A percentile compares a stretch with the other conserved stretches of the same genome.
Conservation (phyloP, 805 yeast genomes). For the Saturnispora silvae region DNA sequence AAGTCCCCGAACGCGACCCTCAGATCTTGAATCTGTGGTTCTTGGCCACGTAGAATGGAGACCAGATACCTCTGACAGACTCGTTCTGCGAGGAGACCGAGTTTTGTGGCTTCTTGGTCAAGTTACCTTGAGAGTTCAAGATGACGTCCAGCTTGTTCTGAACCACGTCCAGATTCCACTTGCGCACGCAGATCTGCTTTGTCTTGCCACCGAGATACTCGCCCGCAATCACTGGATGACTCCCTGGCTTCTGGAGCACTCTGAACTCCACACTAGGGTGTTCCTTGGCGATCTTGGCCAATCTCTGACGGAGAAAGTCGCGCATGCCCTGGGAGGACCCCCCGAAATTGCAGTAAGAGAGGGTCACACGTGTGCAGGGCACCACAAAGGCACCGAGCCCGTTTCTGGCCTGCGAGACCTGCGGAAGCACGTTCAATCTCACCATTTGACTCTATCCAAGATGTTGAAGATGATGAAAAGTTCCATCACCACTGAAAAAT, state of each 20-base stretch:
- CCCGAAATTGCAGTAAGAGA: conserved; percentile 91
- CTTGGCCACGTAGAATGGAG: conserved; percentile 75
- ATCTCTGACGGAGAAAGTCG: conserved; percentile 47
- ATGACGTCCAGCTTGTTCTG: conserved; percentile 53
- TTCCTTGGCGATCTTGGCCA: conserved; percentile 42
- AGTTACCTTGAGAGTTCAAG: conserved; percentile 59
- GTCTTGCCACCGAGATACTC: conserved; percentile 32
- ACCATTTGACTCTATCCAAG: conserved; percentile 16
- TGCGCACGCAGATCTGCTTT: conserved; percentile 58
- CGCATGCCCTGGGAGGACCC: conserved; percentile 82
- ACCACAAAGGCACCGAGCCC: conserved; percentile 66
- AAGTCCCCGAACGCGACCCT: too few species aligned
- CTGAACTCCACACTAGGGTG: conserved; percentile 66
- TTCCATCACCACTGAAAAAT: too few species aligned
- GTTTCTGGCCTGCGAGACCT: conserved; percentile 53
- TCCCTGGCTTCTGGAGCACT: conserved; percentile 57
- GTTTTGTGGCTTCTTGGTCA: conserved; percentile 51
- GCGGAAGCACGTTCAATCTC: conserved; percentile 47
- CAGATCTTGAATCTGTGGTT: conserved; percentile 37
- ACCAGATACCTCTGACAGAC: conserved; percentile 95
- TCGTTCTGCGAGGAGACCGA: conserved; percentile 73
- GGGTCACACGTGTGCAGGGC: conserved; percentile 64
- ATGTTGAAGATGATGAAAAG: neutral
- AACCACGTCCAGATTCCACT: conserved; percentile 52
- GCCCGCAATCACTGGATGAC: conserved; percentile 65